Conservation (phyloP, 2,329 filamentous ascomycete species). For the Ceratocystis eucalypticola region DNA sequence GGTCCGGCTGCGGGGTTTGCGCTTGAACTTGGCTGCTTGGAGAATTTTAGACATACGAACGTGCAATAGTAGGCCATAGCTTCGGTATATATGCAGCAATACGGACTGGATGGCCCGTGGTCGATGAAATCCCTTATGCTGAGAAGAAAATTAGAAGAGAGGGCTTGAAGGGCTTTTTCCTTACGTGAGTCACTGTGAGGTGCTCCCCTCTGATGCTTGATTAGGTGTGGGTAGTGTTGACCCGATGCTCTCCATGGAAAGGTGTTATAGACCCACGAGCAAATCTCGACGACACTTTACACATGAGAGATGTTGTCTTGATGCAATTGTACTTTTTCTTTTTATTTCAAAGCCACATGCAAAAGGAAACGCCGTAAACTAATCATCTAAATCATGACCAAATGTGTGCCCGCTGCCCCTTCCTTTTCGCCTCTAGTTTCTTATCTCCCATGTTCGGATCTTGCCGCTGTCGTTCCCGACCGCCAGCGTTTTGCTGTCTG, state of each 20-base stretch:
- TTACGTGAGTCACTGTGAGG: conserved; percentile 2
- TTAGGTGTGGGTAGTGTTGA: not conserved
- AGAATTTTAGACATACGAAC: no score
- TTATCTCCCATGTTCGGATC: conserved; percentile 82
- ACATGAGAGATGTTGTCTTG: not conserved
- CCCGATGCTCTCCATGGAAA: not conserved
- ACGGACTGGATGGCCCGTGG: not conserved
- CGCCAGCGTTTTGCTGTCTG: conserved; percentile 55
- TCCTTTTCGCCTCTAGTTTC: conserved; percentile 34
- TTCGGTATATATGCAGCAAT: not conserved
- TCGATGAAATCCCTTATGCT: not conserved
- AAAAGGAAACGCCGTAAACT: conserved; percentile 13
- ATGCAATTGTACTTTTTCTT: conserved; percentile 10
- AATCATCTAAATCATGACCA: conserved; percentile 19
- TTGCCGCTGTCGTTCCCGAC: conserved; percentile 83
- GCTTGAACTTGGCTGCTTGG: not conserved
- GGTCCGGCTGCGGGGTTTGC: not conserved
- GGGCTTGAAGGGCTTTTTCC: not conserved
- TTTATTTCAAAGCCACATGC: conserved; percentile 6
- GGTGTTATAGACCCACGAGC: not conserved
- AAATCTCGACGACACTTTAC: not conserved
- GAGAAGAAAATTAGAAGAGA: not conserved
- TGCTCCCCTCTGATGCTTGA: not conserved
- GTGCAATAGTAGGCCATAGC: not conserved
- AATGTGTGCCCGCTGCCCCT: not conserved